Percentiles rank a stretch among this genome's conserved stretches.
These are phyloP conservation scores for Fusarium staphyleae DNA, from an alignment of 2,329 filamentous ascomycete genomes.

Conservation along the genomic window DNA sequence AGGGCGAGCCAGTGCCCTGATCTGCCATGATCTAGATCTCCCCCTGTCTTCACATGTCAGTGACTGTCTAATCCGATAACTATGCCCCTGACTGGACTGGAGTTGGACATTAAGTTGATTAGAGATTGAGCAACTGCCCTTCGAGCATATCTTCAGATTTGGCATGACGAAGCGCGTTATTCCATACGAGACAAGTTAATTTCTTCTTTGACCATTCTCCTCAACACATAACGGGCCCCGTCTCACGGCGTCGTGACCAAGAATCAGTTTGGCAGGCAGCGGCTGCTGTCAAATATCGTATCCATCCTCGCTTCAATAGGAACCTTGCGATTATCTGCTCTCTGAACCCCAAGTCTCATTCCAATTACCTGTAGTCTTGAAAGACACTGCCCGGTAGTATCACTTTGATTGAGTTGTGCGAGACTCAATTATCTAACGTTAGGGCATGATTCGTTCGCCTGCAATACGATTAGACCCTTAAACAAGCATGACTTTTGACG, in stretches of 20 bases:
- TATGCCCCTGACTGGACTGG: constrained; percentile 22
- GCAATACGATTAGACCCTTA: too few species aligned
- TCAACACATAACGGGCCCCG: constrained; percentile 15
- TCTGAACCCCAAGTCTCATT: background rate
- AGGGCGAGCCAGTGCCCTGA: background rate
- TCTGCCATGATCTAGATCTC: constrained; percentile 29
- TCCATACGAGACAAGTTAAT: background rate
- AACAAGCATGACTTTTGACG: too few species aligned
- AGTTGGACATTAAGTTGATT: background rate
- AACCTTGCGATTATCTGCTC: background rate
- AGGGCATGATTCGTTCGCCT: too few species aligned
- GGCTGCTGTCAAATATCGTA: constrained; percentile 4
- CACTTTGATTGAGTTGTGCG: too few species aligned
- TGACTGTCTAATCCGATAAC: constrained; percentile 13
- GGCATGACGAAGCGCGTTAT: constrained; percentile 16
- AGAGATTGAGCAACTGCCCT: too few species aligned
- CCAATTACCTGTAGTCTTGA: constrained; percentile 3
- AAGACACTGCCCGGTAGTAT: background rate
- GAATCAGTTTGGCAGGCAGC: constrained; percentile 5
- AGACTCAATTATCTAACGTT: too few species aligned
- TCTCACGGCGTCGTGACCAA: constrained; percentile 7
- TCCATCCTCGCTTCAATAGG: constrained; percentile 3
- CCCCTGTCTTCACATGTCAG: constrained; percentile 35
- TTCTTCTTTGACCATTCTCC: constrained; percentile 3
- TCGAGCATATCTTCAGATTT: constrained; percentile 4